phyloP scores from a whole-genome alignment of 2,329 filamentous ascomycete species.

The Claviceps sp. region DNA sequence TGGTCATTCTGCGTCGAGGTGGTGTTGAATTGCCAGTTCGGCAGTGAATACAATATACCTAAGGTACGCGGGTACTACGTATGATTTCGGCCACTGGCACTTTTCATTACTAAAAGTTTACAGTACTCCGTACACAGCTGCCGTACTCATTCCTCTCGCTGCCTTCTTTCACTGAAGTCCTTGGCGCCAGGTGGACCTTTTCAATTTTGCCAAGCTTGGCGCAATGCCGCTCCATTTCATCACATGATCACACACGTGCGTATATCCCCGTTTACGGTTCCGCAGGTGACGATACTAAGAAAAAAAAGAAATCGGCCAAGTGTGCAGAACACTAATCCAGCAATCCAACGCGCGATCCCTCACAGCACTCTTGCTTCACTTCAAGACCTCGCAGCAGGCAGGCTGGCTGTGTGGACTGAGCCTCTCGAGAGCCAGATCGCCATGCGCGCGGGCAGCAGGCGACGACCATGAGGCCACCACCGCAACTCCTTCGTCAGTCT shows the following conservation, averaged over 20 bases:
- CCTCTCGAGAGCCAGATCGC: slow-evolving; percentile 5
- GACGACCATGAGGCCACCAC: slow-evolving; percentile 20
- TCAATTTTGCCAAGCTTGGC: slow-evolving; percentile 12
- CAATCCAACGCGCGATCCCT: not conserved
- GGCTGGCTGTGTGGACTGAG: not conserved
- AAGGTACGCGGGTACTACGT: too few species aligned
- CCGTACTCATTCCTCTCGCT: too few species aligned
- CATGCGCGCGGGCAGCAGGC: slow-evolving; percentile 17
- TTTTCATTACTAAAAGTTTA: too few species aligned
- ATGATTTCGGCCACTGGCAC: too few species aligned
- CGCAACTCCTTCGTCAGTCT: slow-evolving; percentile 17
- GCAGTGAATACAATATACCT: too few species aligned
- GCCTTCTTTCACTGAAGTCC: too few species aligned
- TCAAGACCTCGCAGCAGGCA: not conserved
- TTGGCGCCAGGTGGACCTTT: not conserved
- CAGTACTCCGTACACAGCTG: too few species aligned
- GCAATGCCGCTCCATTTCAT: not conserved
- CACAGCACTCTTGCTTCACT: not conserved
- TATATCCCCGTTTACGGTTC: not conserved
- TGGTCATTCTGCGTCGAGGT: too few species aligned
- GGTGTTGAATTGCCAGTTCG: too few species aligned
- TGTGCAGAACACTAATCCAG: not conserved
- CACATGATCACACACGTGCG: slow-evolving; percentile 5
- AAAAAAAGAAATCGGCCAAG: not conserved
- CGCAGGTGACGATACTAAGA: not conserved